A percentile compares a stretch with the other conserved stretches of the same genome.
phyloP scores from a whole-genome alignment of 2,329 filamentous ascomycete species.

The Alternaria conjuncta region DNA sequence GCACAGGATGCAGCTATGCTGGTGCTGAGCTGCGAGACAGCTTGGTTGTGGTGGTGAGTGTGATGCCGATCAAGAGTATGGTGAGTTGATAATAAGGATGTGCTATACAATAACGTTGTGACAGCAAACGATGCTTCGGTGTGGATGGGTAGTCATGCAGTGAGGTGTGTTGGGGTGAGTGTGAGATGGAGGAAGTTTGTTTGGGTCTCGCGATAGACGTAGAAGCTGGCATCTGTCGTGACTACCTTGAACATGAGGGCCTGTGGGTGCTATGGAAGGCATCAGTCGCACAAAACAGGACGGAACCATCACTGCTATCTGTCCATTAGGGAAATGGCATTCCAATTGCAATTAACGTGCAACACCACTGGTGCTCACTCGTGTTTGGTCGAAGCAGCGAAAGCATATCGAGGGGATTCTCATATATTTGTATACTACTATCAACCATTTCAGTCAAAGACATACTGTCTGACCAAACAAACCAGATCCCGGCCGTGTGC shows the following conservation, averaged over 20 bases:
- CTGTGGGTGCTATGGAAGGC: neutral
- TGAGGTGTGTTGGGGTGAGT: neutral
- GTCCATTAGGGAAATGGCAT: neutral
- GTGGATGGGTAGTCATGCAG: neutral
- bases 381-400: neutral
- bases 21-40: neutral
- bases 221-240: neutral
- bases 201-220: neutral
- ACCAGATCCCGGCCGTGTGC: neutral
- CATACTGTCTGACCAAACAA: neutral
- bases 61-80: neutral
- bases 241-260: neutral
- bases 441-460: neutral
- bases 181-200: neutral
- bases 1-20: neutral
- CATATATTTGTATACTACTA: rapidly evolving
- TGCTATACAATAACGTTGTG: neutral
- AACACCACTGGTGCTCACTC: neutral
- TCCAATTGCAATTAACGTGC: neutral
- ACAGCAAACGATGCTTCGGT: neutral
- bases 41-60: neutral
- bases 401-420: neutral
- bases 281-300: neutral
- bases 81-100: neutral
- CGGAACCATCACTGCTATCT: neutral